Base-by-base conservation (phyloP, 1,284 basidiomycete genomes). In the Leccinum huronense region DNA sequence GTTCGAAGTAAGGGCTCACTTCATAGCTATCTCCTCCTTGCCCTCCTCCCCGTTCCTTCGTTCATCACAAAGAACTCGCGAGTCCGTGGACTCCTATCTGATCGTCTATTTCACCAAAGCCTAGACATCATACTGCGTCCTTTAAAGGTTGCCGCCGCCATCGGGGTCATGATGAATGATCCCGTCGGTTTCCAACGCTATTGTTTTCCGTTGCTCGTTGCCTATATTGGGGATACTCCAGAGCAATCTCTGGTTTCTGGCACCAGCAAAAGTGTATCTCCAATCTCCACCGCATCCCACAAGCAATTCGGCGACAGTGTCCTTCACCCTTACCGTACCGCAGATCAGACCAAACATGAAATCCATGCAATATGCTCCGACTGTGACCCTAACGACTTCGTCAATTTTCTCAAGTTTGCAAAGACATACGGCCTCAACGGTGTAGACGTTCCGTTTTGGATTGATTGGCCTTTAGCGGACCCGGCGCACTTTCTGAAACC, bases 1-100 rank as follows among this genome's bases (percentile, higher is more conserved):
- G 67, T 76, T 31, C 30, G 16, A 16, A 55, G 30, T 30, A 31
- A 55, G 10, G 30, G 10, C 7, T 55, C 30, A 10, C 58, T 72
- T 34, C 69, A 75, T 45, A 45, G 8, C 8, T 7, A 45, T n/a
- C 42, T 45, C n/a, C 42, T 45, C 9, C 42, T 45, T 10, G 42
- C 42, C 16, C 42, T 45, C 9, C 42, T 45, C 42, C 42, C n/a
- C 13, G 42, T 45, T 45, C 42, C 42, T 45, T 45, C 42, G 4
- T 45, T 45, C 42, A 45, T 45, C 42, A 10, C n/a, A 7, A 45
- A 45, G 42, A 45, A n/a, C n/a, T n/a, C 42, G 6, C 42, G n/a
- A 9, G 42, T 45, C 14, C 42, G n/a, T 9, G 8, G 16, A 5
- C 42, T 45, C 9, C 9, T 45, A 45, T 45, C 42, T 8, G 42